phyloP scores from a whole-genome alignment of 2,329 filamentous ascomycete genomes.

The Verticillium nonalfalfae region DNA sequence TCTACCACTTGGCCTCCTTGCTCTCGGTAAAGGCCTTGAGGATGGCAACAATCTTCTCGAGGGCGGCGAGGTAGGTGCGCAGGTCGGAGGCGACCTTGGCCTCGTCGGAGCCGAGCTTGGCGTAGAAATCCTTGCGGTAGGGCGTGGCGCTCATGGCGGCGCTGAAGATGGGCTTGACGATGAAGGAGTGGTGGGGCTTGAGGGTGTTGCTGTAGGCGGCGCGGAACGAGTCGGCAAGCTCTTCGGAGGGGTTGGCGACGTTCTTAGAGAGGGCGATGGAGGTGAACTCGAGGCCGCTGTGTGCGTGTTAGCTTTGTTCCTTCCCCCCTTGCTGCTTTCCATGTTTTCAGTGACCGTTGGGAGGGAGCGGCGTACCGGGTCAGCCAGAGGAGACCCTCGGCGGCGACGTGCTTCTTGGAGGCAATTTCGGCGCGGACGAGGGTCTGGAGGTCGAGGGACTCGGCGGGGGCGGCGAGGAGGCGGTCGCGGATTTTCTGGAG shows the following conservation, averaged over 20 bases:
- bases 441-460: constrained; percentile 79
- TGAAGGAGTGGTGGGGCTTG: constrained; percentile 90
- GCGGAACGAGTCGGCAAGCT: constrained; percentile 84
- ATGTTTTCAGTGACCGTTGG: background rate
- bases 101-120: constrained; percentile 68
- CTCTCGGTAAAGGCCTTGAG: constrained; percentile 53
- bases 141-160: constrained; percentile 91
- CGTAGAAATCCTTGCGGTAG: constrained; percentile 90
- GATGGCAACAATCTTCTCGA: constrained; percentile 75
- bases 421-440: constrained; percentile 84
- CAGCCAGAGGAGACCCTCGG: constrained; percentile 88
- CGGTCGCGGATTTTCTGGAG: constrained; percentile 81
- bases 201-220: constrained; percentile 78
- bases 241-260: constrained; percentile 58
- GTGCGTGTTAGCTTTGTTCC: background rate
- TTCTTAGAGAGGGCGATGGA: constrained; percentile 77
- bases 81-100: constrained; percentile 58
- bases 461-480: constrained; percentile 67
- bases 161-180: constrained; percentile 88
- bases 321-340: too few relatives aligned
- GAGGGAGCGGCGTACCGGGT: constrained; percentile 55
- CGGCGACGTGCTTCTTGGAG: constrained; percentile 79
- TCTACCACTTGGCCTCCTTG: constrained; percentile 54
- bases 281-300: constrained; percentile 89
- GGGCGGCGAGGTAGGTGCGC: constrained; percentile 63